phyloP scores from a whole-genome alignment of 805 yeast genomes.

The Candida koratica region DNA sequence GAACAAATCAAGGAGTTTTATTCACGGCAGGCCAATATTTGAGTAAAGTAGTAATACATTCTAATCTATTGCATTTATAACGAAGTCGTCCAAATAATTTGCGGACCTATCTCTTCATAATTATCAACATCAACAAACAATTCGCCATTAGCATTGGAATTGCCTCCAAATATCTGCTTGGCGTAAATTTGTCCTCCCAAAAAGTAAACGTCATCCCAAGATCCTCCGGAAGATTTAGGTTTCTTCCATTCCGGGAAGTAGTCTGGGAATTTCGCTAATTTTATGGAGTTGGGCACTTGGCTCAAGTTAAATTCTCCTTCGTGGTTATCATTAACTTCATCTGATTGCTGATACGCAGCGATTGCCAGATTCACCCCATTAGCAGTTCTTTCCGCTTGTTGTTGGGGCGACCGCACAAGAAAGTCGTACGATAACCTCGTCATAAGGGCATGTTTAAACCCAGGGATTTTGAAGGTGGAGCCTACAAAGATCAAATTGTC shows the following conservation, averaged over 20 bases:
- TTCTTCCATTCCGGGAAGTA: slow-evolving; percentile 93
- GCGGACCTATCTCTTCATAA: slow-evolving; percentile 78
- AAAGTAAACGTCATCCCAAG: slow-evolving; percentile 68
- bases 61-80: slow-evolving; percentile 2
- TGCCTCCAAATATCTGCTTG: slow-evolving; percentile 71
- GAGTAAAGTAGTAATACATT: slow-evolving; percentile 14
- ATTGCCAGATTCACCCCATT: slow-evolving; percentile 37
- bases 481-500: slow-evolving; percentile 81
- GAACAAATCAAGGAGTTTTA: slow-evolving; percentile 83
- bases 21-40: slow-evolving; percentile 56
- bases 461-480: slow-evolving; percentile 67
- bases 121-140: slow-evolving; percentile 64
- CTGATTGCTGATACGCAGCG: slow-evolving; percentile 42
- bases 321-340: slow-evolving; percentile 24
- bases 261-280: slow-evolving; percentile 71
- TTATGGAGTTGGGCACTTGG: slow-evolving; percentile 80
- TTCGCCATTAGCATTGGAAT: slow-evolving; percentile 52
- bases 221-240: slow-evolving; percentile 49
- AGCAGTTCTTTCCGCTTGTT: slow-evolving; percentile 19
- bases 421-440: slow-evolving; percentile 55
- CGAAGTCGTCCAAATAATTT: slow-evolving; percentile 61
- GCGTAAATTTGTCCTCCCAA: slow-evolving; percentile 86
- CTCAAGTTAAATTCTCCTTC: slow-evolving; percentile 29
- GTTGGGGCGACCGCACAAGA: slow-evolving; percentile 37
- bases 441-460: slow-evolving; percentile 68